Evolutionary conservation across 495 filamentous ascomycete genomes (phyloP).

Genomic region (Cairneyella variabilis): DNA sequence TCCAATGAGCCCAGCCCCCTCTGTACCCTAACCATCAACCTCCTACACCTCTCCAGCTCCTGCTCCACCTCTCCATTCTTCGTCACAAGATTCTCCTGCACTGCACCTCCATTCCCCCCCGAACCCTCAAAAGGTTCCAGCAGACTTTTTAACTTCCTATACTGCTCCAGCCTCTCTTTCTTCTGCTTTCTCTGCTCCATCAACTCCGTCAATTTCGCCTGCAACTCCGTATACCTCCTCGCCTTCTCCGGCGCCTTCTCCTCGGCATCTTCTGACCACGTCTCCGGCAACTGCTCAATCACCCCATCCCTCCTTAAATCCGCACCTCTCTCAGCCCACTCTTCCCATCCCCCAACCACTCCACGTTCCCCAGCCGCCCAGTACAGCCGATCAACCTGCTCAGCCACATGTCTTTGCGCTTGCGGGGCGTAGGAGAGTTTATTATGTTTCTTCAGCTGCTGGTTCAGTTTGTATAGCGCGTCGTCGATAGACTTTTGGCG

Average conservation of each 20-base stretch:
- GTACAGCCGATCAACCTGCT: slow-evolving; percentile 76
- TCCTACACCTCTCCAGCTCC: slow-evolving; percentile 73
- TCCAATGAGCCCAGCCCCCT: slow-evolving; percentile 45
- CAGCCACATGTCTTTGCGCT: slow-evolving; percentile 72
- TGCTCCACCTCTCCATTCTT: slow-evolving; percentile 67
- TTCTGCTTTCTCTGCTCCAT: slow-evolving; percentile 48
- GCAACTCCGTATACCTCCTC: slow-evolving; percentile 50
- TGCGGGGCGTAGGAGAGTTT: slow-evolving; percentile 70
- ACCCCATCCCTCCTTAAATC: slow-evolving; percentile 33
- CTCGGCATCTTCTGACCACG: slow-evolving; percentile 35
- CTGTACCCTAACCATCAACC: slow-evolving; percentile 68
- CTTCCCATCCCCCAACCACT: slow-evolving; percentile 34
- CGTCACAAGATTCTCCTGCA: slow-evolving; percentile 77
- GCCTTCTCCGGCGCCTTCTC: slow-evolving; percentile 30
- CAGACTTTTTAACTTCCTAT: slow-evolving; percentile 52
- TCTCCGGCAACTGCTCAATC: slow-evolving; percentile 40
- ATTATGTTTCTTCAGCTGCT: slow-evolving; percentile 62
- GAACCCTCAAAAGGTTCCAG: slow-evolving; percentile 56
- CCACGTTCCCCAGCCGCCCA: slow-evolving; percentile 46
- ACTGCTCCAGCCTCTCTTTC: slow-evolving; percentile 50
- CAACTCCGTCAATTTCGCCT: slow-evolving; percentile 46
- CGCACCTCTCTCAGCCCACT: slow-evolving; percentile 39
- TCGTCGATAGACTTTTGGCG: slow-evolving; percentile 47
- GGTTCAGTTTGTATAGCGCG: slow-evolving; percentile 55
- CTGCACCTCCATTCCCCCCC: slow-evolving; percentile 44